These are phyloP conservation scores for Mentha longifolia DNA, from an alignment of 257 asterid genomes.

Conservation along the genomic window DNA sequence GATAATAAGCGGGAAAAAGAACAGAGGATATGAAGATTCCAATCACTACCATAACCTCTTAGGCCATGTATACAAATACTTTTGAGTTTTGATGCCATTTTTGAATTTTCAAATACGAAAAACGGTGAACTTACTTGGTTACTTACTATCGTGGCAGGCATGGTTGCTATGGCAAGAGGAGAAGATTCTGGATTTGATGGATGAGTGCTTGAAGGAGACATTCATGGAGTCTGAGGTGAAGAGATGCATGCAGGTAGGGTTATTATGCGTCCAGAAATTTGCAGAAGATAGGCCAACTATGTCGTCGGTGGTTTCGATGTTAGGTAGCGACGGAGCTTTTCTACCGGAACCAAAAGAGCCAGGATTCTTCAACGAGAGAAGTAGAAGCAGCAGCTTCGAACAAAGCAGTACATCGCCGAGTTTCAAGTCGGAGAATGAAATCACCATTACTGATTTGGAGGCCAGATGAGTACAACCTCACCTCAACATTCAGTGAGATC, in stretches of 20 bases:
- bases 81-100: background rate
- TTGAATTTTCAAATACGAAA: too few relatives aligned
- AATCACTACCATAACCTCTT: constrained; percentile 46
- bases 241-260: constrained; percentile 32
- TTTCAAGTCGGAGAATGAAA: too few relatives aligned
- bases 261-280: background rate
- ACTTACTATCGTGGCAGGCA: constrained; percentile 37
- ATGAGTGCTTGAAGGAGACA: background rate
- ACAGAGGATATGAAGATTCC: constrained; percentile 39
- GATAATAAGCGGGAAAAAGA: constrained; percentile 38
- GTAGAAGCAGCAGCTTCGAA: too few relatives aligned
- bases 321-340: background rate
- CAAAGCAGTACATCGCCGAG: too few relatives aligned
- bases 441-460: too few relatives aligned
- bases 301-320: constrained; percentile 11
- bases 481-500: too few relatives aligned
- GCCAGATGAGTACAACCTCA: too few relatives aligned
- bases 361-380: constrained; percentile 11
- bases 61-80: constrained; percentile 40
- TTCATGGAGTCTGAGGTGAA: constrained; percentile 1
- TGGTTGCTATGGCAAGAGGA: constrained; percentile 48
- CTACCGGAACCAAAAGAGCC: constrained; percentile 7
- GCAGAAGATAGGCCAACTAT: constrained; percentile 18
- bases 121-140: too few relatives aligned
- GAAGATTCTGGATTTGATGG: constrained; percentile 33